Conservation (phyloP, 768 basidiomycete species). For the Rhodocollybia butyracea region DNA sequence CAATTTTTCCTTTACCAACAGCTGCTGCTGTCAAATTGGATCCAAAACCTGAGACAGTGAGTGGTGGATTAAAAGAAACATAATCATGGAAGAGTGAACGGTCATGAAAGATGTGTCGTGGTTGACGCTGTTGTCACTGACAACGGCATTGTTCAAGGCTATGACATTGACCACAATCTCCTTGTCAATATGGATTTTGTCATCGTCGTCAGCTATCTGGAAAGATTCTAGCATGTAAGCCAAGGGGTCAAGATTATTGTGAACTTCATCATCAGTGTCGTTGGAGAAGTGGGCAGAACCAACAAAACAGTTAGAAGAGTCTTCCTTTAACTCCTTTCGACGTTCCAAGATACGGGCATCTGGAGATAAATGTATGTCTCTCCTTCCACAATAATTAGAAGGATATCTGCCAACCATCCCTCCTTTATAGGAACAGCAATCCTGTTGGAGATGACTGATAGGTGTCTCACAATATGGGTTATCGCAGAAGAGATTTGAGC, state of each 20-base stretch:
- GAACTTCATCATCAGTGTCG: too few species aligned
- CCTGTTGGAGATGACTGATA: constrained; percentile 14
- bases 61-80: neutral
- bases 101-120: constrained; percentile 16
- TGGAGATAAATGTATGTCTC: constrained; percentile 11
- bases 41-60: constrained; percentile 10
- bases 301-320: neutral
- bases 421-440: constrained; percentile 26
- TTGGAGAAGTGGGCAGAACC: neutral
- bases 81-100: constrained; percentile 6
- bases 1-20: constrained; percentile 8
- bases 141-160: neutral
- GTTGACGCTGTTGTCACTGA: constrained; percentile 4
- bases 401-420: constrained; percentile 25
- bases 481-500: constrained; percentile 8
- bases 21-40: constrained; percentile 5
- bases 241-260: too few species aligned
- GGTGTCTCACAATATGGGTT: constrained; percentile 17
- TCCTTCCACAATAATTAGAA: constrained; percentile 3
- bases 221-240: too few species aligned
- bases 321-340: neutral
- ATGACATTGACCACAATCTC: constrained; percentile 4
- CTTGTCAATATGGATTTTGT: neutral
- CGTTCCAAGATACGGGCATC: constrained; percentile 9
- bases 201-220: too few species aligned